Conservation (phyloP, 352 stramenopile species). For the Phytopythium boreale region DNA sequence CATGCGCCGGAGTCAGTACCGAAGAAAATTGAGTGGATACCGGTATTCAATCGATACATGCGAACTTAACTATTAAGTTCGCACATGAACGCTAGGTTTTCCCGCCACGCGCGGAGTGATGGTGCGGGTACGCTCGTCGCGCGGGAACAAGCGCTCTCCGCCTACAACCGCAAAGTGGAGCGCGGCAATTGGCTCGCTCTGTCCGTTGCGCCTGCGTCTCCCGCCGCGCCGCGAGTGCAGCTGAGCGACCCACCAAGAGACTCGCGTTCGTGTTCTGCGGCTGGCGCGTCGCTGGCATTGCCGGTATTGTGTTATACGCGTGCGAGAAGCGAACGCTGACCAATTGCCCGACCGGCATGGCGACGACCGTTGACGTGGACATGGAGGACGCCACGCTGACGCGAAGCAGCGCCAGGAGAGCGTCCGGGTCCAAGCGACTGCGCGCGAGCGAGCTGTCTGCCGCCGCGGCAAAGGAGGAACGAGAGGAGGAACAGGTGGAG, state of each 20-base stretch:
- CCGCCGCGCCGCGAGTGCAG: no score
- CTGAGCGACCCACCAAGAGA: no score
- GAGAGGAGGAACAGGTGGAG: background rate
- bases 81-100: background rate
- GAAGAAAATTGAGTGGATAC: no score
- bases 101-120: no score
- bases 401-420: background rate
- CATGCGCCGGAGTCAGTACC: background rate
- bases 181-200: no score
- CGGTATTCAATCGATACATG: no score
- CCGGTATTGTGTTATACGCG: no score
- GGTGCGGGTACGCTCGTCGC: no score
- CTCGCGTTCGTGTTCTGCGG: no score
- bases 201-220: no score
- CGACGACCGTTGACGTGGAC: background rate
- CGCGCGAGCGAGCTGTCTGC: background rate
- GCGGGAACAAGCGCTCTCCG: background rate
- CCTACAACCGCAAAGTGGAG: background rate
- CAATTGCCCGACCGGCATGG: background rate
- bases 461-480: background rate
- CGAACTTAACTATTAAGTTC: background rate
- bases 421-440: background rate
- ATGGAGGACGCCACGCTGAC: background rate
- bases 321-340: background rate
- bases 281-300: no score